phyloP scores from a whole-genome alignment of 2,329 filamentous ascomycete species.

The Cytospora mali region DNA sequence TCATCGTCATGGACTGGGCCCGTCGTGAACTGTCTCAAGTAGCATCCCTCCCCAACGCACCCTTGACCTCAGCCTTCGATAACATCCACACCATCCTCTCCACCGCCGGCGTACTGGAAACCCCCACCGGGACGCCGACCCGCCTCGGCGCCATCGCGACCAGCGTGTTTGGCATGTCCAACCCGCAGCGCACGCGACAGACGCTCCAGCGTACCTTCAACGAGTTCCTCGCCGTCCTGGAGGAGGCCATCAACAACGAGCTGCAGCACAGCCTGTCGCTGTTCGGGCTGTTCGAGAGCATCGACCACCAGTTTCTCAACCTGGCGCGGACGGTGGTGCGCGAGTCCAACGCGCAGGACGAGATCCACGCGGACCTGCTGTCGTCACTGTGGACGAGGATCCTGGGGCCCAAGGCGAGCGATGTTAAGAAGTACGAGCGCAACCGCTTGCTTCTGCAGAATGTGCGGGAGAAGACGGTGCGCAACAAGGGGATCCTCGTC shows the following conservation, averaged over 20 bases:
- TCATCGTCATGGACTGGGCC: constrained; percentile 96
- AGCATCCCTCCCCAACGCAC: constrained; percentile 56
- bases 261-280: constrained; percentile 77
- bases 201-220: constrained; percentile 86
- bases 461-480: constrained; percentile 79
- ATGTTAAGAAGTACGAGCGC: constrained; percentile 88
- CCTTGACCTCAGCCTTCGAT: constrained; percentile 73
- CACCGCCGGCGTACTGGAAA: constrained; percentile 62
- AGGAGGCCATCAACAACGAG: constrained; percentile 86
- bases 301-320: constrained; percentile 89
- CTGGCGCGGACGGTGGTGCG: constrained; percentile 82
- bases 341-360: constrained; percentile 80
- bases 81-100: constrained; percentile 81
- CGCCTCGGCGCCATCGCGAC: constrained; percentile 69
- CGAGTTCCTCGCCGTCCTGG: constrained; percentile 83
- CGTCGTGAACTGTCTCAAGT: constrained; percentile 79
- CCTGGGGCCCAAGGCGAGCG: constrained; percentile 72
- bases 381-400: constrained; percentile 84
- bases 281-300: constrained; percentile 87
- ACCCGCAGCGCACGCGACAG: constrained; percentile 76
- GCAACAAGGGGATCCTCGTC: constrained; percentile 83
- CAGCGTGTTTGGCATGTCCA: constrained; percentile 76
- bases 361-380: constrained; percentile 78
- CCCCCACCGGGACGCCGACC: constrained; percentile 62
- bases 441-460: constrained; percentile 79